Percentiles rank a stretch among this genome's conserved stretches.
These are phyloP conservation scores for Fusarium pseudocircinatum DNA, from an alignment of 2,329 filamentous ascomycete species.

Conservation along the genomic window DNA sequence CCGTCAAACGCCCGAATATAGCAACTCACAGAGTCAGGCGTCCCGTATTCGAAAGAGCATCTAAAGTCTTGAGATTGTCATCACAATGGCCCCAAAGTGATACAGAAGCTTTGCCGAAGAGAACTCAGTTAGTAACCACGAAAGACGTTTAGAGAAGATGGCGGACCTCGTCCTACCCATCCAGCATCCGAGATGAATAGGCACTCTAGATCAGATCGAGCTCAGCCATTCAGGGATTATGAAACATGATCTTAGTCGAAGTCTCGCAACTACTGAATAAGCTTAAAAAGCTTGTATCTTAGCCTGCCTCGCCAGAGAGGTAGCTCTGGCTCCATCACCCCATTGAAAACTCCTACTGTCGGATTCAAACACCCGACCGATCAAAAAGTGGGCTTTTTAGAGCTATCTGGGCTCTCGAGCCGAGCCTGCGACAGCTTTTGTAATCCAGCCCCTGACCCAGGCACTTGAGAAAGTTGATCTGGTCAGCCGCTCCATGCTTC, in stretches of 20 bases:
- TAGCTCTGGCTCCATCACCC: background rate
- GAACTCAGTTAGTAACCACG: accelerated
- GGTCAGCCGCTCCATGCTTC: background rate
- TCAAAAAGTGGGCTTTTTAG: background rate
- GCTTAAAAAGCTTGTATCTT: background rate
- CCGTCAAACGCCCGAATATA: accelerated
- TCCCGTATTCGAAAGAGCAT: accelerated
- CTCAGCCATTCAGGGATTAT: accelerated
- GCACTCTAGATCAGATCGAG: accelerated
- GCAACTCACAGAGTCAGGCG: no score
- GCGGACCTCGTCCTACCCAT: accelerated
- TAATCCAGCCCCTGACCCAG: no score
- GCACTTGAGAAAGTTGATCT: background rate
- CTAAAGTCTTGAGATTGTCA: accelerated
- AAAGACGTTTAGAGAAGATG: background rate
- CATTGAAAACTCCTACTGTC: no score
- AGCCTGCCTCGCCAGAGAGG: no score
- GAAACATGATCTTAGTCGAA: accelerated
- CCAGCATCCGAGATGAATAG: no score
- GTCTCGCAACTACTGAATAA: background rate
- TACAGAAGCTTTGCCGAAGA: accelerated
- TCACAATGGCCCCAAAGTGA: accelerated
- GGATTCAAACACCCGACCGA: background rate
- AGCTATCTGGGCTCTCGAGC: background rate
- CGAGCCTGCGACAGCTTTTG: no score